Evolutionary conservation across 352 stramenopile genomes (phyloP).

Genomic region (Globisporangium emineosum): DNA sequence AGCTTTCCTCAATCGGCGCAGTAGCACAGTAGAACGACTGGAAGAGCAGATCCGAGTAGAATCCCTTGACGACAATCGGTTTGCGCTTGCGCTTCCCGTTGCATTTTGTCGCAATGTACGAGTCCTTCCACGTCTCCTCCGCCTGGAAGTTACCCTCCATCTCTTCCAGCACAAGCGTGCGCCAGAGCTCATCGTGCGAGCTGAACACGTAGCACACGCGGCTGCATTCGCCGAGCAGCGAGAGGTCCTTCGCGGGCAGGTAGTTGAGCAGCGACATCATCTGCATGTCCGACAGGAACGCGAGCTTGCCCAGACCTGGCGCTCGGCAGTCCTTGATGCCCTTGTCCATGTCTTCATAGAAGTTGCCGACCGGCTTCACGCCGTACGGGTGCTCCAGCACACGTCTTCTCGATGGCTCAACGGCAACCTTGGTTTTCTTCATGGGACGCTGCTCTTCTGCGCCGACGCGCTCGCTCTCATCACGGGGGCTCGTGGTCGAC

Average conservation of each 20-base stretch:
- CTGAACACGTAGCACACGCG: slow-evolving; percentile 67
- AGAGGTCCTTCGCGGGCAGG: slow-evolving; percentile 49
- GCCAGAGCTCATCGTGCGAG: slow-evolving; percentile 83
- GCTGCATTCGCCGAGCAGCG: slow-evolving; percentile 40
- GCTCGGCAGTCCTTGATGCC: slow-evolving; percentile 62
- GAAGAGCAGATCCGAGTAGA: slow-evolving; percentile 89
- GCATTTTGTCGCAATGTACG: slow-evolving; percentile 63
- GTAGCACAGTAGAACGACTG: slow-evolving; percentile 81
- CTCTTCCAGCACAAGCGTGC: slow-evolving; percentile 69
- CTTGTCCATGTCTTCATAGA: slow-evolving; percentile 57
- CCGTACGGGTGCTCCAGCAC: slow-evolving; percentile 66
- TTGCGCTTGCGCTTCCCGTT: slow-evolving; percentile 8
- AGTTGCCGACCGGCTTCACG: slow-evolving; percentile 83
- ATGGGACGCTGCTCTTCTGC: slow-evolving; percentile 2
- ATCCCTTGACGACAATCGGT: slow-evolving; percentile 49
- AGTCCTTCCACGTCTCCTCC: slow-evolving; percentile 59
- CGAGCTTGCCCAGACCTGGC: slow-evolving; percentile 50
- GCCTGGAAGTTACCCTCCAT: slow-evolving; percentile 60
- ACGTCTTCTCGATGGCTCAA: background rate
- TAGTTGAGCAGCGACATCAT: slow-evolving; percentile 67
- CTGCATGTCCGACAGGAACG: slow-evolving; percentile 53
- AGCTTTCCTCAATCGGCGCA: slow-evolving; percentile 56
- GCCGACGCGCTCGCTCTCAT: slow-evolving; percentile 12
- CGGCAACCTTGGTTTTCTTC: slow-evolving; percentile 9
- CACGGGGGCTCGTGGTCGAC: slow-evolving; percentile 2